Evolutionary conservation across 2,329 filamentous ascomycete species (phyloP).

Genomic region (Paecilomyces dactylethromorphus): DNA sequence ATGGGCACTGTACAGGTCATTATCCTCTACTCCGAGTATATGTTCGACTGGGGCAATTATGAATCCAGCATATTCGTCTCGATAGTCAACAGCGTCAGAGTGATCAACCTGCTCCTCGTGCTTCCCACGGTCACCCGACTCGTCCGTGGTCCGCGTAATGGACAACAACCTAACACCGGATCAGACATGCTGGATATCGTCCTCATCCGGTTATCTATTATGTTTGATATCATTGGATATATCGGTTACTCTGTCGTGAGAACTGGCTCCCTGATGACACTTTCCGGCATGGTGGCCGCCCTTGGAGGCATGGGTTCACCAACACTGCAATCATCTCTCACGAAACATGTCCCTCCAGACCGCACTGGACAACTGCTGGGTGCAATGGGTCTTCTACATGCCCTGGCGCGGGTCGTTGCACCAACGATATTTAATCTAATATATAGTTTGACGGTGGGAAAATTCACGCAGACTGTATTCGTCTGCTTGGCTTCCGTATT

Average conservation of each 20-base stretch:
- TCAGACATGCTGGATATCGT: conserved; percentile 72
- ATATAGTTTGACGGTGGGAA: conserved; percentile 73
- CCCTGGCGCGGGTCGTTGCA: conserved; percentile 68
- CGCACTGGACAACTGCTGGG: conserved; percentile 82
- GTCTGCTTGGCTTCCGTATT: conserved; percentile 65
- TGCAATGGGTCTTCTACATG: conserved; percentile 78
- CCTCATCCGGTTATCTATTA: conserved; percentile 66
- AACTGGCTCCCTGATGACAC: conserved; percentile 58
- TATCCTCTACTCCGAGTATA: conserved; percentile 73
- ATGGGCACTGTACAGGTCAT: conserved; percentile 78
- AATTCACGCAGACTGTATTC: conserved; percentile 76
- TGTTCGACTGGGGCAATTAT: conserved; percentile 75
- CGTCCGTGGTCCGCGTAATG: conserved; percentile 47
- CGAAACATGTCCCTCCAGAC: conserved; percentile 82
- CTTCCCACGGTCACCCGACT: conserved; percentile 72
- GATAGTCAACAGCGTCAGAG: conserved; percentile 68
- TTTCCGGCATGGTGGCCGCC: conserved; percentile 65
- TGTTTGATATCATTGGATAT: conserved; percentile 71
- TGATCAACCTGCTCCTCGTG: conserved; percentile 65
- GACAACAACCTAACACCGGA: conserved; percentile 52
- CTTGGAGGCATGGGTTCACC: conserved; percentile 81
- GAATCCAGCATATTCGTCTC: conserved; percentile 78
- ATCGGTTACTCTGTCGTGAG: conserved; percentile 65
- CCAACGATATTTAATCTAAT: conserved; percentile 81
- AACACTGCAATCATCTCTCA: conserved; percentile 74